Conservation (phyloP, 306 rosid genomes). For the Prosopis cineraria region DNA sequence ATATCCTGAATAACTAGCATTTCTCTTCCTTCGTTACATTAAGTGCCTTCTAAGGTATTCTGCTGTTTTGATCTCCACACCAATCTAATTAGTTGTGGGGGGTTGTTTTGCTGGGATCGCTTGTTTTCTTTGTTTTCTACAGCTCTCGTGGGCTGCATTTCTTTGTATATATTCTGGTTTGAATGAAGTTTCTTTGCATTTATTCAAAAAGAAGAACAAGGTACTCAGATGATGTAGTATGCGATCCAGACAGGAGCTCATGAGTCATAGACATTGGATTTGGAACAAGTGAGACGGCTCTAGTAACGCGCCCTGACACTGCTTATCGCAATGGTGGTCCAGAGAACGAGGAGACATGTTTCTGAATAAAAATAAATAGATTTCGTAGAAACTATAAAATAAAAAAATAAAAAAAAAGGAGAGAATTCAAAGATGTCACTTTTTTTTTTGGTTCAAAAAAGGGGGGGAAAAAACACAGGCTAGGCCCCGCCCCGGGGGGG, state of each 20-base stretch:
- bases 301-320: conserved; percentile 38
- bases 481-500: too few relatives aligned
- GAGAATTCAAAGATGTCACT: conserved; percentile 17
- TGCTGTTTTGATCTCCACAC: too few relatives aligned
- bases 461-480: neutral
- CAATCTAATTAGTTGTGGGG: too few relatives aligned
- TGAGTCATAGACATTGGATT: conserved; percentile 1
- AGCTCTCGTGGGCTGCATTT: too few relatives aligned
- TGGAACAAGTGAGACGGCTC: conserved; percentile 41
- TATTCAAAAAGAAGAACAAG: too few relatives aligned
- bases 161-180: too few relatives aligned
- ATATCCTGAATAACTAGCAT: neutral
- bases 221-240: neutral
- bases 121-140: too few relatives aligned
- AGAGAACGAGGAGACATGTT: conserved; percentile 20
- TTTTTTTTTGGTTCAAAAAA: neutral
- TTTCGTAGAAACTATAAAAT: neutral
- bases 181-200: too few relatives aligned
- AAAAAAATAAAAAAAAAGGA: neutral
- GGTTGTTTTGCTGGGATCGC: too few relatives aligned
- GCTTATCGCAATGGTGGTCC: conserved; percentile 40
- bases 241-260: conserved; percentile 19
- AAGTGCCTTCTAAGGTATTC: neutral
- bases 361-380: conserved; percentile 31
- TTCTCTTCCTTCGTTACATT: neutral